Evolutionary conservation across 2,329 filamentous ascomycete genomes (phyloP).

Genomic region (Zasmidium citrigriseum): DNA sequence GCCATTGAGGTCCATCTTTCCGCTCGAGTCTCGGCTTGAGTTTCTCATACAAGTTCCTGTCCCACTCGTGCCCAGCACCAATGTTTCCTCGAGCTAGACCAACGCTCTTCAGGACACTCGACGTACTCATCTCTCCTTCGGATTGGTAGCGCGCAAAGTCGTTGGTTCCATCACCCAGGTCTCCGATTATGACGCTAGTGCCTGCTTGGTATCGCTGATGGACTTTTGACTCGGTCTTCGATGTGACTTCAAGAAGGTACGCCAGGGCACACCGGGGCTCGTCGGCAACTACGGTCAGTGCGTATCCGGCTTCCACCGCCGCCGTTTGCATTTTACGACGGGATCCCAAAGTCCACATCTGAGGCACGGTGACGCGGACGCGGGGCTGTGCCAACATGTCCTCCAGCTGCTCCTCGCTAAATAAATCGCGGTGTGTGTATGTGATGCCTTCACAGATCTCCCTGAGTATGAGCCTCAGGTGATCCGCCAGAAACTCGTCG

Average conservation of each 20-base stretch:
- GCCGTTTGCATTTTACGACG: conserved; percentile 15
- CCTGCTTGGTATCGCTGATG: too few species aligned
- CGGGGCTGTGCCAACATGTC: background rate
- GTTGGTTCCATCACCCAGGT: conserved; percentile 14
- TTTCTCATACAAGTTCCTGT: conserved; percentile 2
- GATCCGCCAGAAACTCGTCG: conserved; percentile 9
- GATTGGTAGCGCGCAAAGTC: conserved; percentile 10
- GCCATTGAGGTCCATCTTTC: background rate
- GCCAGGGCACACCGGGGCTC: conserved; percentile 20
- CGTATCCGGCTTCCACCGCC: conserved; percentile 12
- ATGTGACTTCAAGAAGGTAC: conserved; percentile 9
- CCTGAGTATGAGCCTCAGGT: conserved; percentile 7
- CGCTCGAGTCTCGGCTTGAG: background rate
- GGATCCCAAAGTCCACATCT: conserved; percentile 15
- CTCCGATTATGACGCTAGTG: conserved; percentile 11
- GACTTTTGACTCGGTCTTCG: too few species aligned
- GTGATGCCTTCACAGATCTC: conserved; percentile 5
- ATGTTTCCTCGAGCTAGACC: conserved; percentile 9
- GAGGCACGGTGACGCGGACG: conserved; percentile 12
- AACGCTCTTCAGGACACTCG: conserved; percentile 11
- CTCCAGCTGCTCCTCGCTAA: background rate
- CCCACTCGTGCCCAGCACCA: conserved; percentile 16
- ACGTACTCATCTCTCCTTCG: conserved; percentile 1
- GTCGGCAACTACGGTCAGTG: conserved; percentile 8
- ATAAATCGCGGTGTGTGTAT: background rate